These are phyloP conservation scores for Plasmopara viticola DNA, from an alignment of 352 stramenopile species.

Conservation along the genomic window DNA sequence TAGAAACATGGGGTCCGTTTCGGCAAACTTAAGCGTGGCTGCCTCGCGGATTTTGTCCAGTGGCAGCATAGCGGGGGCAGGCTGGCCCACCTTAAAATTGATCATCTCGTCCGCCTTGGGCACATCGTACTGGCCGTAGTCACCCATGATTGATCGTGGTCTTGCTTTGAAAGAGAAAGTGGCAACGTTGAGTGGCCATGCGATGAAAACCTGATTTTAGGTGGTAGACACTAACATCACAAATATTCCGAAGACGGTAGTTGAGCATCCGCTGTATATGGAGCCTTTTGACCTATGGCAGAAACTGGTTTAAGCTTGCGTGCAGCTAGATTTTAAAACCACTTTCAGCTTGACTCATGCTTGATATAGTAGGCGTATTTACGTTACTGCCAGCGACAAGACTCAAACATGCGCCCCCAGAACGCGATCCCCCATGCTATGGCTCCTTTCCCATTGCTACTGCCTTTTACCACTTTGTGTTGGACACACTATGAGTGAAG, in stretches of 20 bases:
- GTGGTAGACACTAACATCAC: slow-evolving; percentile 1
- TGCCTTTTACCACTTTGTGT: too few species aligned
- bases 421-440: too few species aligned
- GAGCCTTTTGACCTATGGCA: too few species aligned
- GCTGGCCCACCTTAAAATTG: slow-evolving; percentile 89
- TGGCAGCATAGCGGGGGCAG: slow-evolving; percentile 72
- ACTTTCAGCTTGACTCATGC: too few species aligned
- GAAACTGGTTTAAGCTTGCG: too few species aligned
- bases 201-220: slow-evolving; percentile 6
- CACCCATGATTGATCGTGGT: slow-evolving; percentile 42
- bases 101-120: slow-evolving; percentile 75
- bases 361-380: too few species aligned
- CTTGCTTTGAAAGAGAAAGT: slow-evolving; percentile 13
- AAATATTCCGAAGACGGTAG: background rate
- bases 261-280: too few species aligned
- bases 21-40: slow-evolving; percentile 72
- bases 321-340: too few species aligned
- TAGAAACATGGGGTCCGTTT: slow-evolving; percentile 83
- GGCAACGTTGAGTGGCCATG: slow-evolving; percentile 18
- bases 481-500: too few species aligned
- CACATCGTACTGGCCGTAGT: slow-evolving; percentile 83
- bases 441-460: too few species aligned
- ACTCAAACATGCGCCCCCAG: too few species aligned
- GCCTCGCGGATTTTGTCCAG: slow-evolving; percentile 82
- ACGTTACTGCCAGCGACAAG: too few species aligned